phyloP scores from a whole-genome alignment of 306 rosid species.

The Crataegus laevigata region DNA sequence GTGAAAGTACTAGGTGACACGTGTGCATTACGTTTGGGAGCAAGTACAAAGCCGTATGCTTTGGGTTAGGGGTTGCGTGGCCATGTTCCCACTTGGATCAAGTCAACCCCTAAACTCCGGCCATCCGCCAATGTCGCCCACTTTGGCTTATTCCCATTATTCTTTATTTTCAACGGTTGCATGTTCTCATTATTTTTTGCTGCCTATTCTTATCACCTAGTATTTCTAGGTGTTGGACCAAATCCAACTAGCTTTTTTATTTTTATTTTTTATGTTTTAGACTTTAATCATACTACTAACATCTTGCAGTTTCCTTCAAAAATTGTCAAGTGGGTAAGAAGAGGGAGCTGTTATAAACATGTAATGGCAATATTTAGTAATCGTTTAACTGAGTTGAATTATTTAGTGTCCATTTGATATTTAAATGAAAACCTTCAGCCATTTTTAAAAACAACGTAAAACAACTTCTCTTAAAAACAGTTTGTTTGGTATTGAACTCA shows the following conservation, averaged over 20 bases:
- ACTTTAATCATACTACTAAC: not conserved
- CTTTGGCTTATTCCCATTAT: not conserved
- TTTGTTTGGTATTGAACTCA: no score
- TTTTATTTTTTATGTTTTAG: not conserved
- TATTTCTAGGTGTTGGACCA: not conserved
- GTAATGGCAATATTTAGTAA: not conserved
- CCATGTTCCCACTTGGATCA: slow-evolving; percentile 21
- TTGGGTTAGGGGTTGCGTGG: slow-evolving; percentile 23
- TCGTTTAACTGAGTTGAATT: no score
- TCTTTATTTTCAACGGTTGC: not conserved
- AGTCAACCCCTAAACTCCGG: slow-evolving; percentile 30
- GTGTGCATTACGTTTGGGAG: slow-evolving; percentile 16
- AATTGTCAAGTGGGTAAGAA: not conserved
- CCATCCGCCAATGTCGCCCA: slow-evolving; percentile 10
- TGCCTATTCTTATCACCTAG: not conserved
- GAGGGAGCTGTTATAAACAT: not conserved
- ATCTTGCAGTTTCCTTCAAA: not conserved
- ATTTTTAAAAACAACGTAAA: no score
- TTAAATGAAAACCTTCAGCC: no score
- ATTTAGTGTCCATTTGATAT: no score
- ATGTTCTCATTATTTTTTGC: not conserved
- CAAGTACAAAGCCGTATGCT: slow-evolving; percentile 41
- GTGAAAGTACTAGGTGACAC: slow-evolving; percentile 6
- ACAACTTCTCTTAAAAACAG: no score
- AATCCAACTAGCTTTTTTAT: not conserved